Percentiles rank a stretch among this genome's conserved stretches.
phyloP scores from a whole-genome alignment of 768 basidiomycete genomes.

The Scleroderma bovista region DNA sequence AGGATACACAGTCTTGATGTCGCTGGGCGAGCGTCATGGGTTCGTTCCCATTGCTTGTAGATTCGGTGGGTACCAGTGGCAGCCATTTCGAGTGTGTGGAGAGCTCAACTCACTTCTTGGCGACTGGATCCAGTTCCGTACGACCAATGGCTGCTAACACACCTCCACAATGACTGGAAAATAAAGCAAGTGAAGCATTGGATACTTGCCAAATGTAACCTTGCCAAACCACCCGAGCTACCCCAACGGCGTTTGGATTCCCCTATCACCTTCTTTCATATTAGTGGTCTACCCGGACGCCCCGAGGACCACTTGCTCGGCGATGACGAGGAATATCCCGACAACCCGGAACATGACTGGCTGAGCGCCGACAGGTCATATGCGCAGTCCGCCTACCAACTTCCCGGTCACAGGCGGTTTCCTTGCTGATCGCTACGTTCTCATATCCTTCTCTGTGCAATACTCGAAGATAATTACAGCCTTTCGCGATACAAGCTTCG shows the following conservation, averaged over 20 bases:
- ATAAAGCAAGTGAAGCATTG: slow-evolving; percentile 58
- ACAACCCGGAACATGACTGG: slow-evolving; percentile 24
- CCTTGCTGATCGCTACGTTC: slow-evolving; percentile 37
- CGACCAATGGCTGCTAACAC: slow-evolving; percentile 77
- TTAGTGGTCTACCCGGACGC: slow-evolving; percentile 9
- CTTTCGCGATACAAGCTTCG: slow-evolving; percentile 54
- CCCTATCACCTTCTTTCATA: slow-evolving; percentile 62
- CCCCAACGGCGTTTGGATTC: slow-evolving; percentile 45
- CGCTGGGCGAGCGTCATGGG: slow-evolving; percentile 4
- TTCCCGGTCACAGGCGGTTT: slow-evolving; percentile 9
- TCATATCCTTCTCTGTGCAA: slow-evolving; percentile 60
- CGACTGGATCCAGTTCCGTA: slow-evolving; percentile 44
- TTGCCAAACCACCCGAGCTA: slow-evolving; percentile 27
- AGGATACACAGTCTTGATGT: slow-evolving; percentile 2
- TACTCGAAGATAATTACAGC: slow-evolving; percentile 61
- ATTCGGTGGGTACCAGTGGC: slow-evolving; percentile 40
- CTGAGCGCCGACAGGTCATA: slow-evolving; percentile 1
- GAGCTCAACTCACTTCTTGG: not conserved
- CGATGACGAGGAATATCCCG: slow-evolving; percentile 29
- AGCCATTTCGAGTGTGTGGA: not conserved
- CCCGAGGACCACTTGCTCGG: slow-evolving; percentile 22
- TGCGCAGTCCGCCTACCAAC: slow-evolving; percentile 4
- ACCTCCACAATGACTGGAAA: slow-evolving; percentile 55
- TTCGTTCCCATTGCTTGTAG: slow-evolving; percentile 48
- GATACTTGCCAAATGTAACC: slow-evolving; percentile 53